Base-by-base conservation (phyloP, 345 rosid species). In the Jatropha curcas region DNA sequence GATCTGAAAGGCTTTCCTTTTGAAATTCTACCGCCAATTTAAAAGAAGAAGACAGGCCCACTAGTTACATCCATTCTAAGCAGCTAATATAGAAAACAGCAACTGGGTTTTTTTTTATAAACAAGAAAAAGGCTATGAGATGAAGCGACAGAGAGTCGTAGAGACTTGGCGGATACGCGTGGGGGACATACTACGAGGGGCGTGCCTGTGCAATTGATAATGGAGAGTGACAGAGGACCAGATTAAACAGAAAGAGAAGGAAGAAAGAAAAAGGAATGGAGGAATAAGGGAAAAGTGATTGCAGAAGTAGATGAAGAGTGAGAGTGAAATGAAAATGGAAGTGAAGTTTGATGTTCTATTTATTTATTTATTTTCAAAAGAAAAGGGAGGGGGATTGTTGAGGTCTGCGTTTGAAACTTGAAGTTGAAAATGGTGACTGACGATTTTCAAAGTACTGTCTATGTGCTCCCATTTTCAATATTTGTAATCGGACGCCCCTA, bases 181-280 rank as follows among this genome's bases (percentile, higher is more conserved):
- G 68, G 68, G 68, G 52, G 17, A 41, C 68, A 64, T 41, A 64
- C 12, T 14, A 64, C n/a, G 33, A 64, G 39, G 67, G 51, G 51
- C 67, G 67, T 39, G 51, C 31, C 5, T 46, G 31, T 39, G 68
- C 68, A 64, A 41, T 12, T 41, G 52, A 64, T 35, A 48, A 27
- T 9, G 14, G 60, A 11, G 60, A 25, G 30, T 39, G 45, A 13
- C 13, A 41, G 45, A 41, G 45, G 11, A 41, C 12, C 13, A 41
- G 11, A 41, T 7, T 10, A 41, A 41, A 8, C 45, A 41, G 45
- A 41, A 41, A 41, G 45, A 41, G 45, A 41, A 10, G 45, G 11
- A 41, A 41, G 13, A 41, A 41, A 41, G 45, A 64, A 43, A 41
- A 31, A 41, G 2, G 20, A 41, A 22, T 39, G 25, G 12, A 55